A percentile compares a stretch with the other conserved stretches of the same genome.
Evolutionary conservation across 805 yeast species (phyloP).

Genomic region (Kodamaea nitidulidarum): DNA sequence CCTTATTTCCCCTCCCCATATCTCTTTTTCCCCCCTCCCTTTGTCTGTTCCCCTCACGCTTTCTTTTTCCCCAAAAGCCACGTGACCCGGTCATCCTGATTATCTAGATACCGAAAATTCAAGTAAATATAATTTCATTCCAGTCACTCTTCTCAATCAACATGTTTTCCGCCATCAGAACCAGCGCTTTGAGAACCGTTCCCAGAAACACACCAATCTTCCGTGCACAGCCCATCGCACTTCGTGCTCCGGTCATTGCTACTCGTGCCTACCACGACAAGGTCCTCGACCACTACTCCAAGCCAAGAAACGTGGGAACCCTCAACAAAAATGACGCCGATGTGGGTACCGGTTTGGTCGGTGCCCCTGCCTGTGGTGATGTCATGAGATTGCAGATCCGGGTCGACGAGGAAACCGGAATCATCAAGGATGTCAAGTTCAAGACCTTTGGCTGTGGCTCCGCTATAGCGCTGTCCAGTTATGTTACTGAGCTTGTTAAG

Average conservation of each 20-base stretch:
- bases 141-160: background rate
- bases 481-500: slow-evolving; percentile 90
- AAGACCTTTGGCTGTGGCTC: slow-evolving; percentile 99
- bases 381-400: slow-evolving; percentile 96
- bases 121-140: background rate
- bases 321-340: slow-evolving; percentile 68
- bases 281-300: slow-evolving; percentile 92
- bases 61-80: no score
- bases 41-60: background rate
- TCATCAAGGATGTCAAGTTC: slow-evolving; percentile 91
- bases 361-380: slow-evolving; percentile 99
- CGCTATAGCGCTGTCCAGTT: slow-evolving; percentile 94
- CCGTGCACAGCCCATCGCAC: background rate
- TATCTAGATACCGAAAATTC: slow-evolving; percentile 1
- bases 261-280: slow-evolving; percentile 72
- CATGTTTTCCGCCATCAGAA: slow-evolving; percentile 7
- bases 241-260: slow-evolving; percentile 8
- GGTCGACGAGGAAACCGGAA: slow-evolving; percentile 85
- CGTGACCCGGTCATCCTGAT: slow-evolving; percentile 5
- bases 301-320: slow-evolving; percentile 96
- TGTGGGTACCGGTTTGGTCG: slow-evolving; percentile 96
- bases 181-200: slow-evolving; percentile 1
- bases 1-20: background rate
- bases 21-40: background rate
- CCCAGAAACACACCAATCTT: background rate